Percentiles rank a stretch among this genome's conserved stretches.
Evolutionary conservation across 139 green algal species (phyloP).

Genomic region (Pleodorina starrii): DNA sequence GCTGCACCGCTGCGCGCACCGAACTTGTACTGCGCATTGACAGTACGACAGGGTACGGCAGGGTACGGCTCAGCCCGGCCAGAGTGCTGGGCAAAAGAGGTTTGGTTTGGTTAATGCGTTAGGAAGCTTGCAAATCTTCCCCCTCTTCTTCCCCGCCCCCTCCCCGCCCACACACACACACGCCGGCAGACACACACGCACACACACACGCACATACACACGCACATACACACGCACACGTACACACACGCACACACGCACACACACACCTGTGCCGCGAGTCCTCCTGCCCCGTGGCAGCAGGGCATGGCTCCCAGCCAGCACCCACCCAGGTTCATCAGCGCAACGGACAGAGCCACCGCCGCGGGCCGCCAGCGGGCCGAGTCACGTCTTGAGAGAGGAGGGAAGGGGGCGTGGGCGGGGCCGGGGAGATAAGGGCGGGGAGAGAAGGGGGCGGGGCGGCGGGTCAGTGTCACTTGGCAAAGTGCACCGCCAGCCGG

Average conservation of each 20-base stretch:
- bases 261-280: conserved; percentile 77
- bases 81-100: too few species aligned
- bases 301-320: conserved; percentile 87
- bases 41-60: too few species aligned
- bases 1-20: conserved; percentile 78
- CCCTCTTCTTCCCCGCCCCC: too few species aligned
- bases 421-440: not conserved
- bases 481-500: too few species aligned
- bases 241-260: not conserved
- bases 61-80: too few species aligned
- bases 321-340: conserved; percentile 82
- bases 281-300: conserved; percentile 85
- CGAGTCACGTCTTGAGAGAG: conserved; percentile 26
- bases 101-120: too few species aligned
- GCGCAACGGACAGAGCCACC: conserved; percentile 76
- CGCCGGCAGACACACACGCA: not conserved
- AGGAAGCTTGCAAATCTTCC: too few species aligned
- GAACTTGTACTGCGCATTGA: conserved; percentile 75
- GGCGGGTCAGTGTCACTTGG: too few species aligned
- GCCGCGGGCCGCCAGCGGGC: conserved; percentile 44
- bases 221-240: not conserved
- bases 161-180: not conserved
- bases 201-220: not conserved
- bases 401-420: not conserved
- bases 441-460: not conserved